Conservation (phyloP, 192 early-diverging fungal species). For the Coemansia sp. region DNA sequence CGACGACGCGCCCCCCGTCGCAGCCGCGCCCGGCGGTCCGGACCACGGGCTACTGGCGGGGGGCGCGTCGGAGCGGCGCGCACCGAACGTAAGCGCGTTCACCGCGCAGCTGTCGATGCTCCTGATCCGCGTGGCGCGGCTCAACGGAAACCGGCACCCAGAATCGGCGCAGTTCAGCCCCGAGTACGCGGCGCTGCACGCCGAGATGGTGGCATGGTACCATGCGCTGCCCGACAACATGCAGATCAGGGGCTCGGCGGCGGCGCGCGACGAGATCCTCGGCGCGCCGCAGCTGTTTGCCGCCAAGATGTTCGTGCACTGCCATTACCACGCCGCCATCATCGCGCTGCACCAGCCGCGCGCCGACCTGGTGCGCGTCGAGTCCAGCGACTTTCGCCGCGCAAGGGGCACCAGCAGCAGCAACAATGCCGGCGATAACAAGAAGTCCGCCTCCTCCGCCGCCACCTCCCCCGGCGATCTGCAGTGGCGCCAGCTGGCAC, state of each 20-base stretch:
- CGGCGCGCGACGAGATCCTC: conserved; percentile 30
- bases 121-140: conserved; percentile 48
- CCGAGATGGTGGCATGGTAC: conserved; percentile 56
- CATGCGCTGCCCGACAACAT: conserved; percentile 45
- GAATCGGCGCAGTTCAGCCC: conserved; percentile 56
- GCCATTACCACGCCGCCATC: conserved; percentile 53
- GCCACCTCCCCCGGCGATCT: background rate
- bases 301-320: conserved; percentile 57
- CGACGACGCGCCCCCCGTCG: background rate
- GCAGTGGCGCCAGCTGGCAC: conserved; percentile 53
- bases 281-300: conserved; percentile 37
- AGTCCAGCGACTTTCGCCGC: conserved; percentile 8
- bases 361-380: conserved; percentile 52
- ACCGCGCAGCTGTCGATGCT: conserved; percentile 50
- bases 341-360: conserved; percentile 57
- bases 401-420: conserved; percentile 6
- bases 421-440: background rate
- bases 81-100: conserved; percentile 31
- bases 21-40: background rate
- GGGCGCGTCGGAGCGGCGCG: background rate
- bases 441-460: background rate
- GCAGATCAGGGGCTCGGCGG: conserved; percentile 30
- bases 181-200: conserved; percentile 45
- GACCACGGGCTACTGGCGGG: too few species aligned
- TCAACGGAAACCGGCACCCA: conserved; percentile 56